Percentiles rank a stretch among this genome's conserved stretches.
These are phyloP conservation scores for Coniella lustricola DNA, from an alignment of 2,329 filamentous ascomycete species.

Conservation along the genomic window DNA sequence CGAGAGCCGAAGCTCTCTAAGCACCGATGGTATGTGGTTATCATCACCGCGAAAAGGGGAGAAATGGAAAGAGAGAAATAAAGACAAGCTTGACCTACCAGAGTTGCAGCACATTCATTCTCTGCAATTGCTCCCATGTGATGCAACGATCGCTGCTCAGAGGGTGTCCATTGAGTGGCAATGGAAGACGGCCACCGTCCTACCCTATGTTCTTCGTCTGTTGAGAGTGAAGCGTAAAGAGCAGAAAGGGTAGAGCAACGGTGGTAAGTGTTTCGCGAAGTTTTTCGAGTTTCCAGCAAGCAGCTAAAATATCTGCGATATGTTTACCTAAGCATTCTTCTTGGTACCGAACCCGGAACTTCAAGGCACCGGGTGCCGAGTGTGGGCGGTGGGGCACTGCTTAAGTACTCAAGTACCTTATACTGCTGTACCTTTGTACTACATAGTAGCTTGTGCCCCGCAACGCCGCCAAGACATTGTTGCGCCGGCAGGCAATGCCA, in stretches of 20 bases:
- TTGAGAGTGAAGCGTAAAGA: background rate
- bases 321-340: background rate
- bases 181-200: background rate
- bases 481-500: too few species aligned
- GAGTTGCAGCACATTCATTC: too few species aligned
- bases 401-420: too few species aligned
- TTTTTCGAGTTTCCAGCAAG: background rate
- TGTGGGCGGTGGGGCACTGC: too few species aligned
- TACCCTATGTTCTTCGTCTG: background rate
- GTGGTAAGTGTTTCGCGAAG: too few species aligned
- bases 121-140: background rate
- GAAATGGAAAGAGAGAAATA: background rate
- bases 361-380: too few species aligned
- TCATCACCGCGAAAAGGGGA: conserved; percentile 50
- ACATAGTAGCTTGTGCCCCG: too few species aligned
- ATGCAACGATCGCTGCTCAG: background rate
- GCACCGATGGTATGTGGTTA: conserved; percentile 43
- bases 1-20: conserved; percentile 54
- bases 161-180: background rate
- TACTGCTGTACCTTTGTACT: too few species aligned
- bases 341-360: too few species aligned
- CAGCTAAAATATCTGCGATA: background rate
- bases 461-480: too few species aligned
- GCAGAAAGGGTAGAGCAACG: too few species aligned
- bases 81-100: background rate